phyloP scores from a whole-genome alignment of 2,329 filamentous ascomycete genomes.

The Coleophoma eucalyptorum region DNA sequence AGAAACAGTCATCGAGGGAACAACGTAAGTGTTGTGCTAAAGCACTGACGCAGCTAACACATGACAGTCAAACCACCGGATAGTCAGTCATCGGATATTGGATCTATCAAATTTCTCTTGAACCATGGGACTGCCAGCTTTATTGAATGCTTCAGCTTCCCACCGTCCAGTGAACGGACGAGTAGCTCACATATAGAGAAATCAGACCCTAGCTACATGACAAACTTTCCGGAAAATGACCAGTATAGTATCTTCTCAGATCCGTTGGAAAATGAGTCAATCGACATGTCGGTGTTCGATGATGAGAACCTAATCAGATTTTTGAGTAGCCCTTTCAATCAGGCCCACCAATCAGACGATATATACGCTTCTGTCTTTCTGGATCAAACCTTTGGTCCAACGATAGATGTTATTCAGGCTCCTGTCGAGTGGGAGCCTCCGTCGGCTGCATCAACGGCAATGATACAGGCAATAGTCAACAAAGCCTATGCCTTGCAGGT shows the following conservation, averaged over 20 bases:
- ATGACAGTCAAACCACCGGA: constrained; percentile 14
- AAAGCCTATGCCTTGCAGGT: constrained; percentile 33
- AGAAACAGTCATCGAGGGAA: constrained; percentile 9
- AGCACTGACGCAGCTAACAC: constrained; percentile 1
- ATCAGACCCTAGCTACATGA: constrained; percentile 18
- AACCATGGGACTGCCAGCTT: constrained; percentile 41
- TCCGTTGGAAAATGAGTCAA: constrained; percentile 11
- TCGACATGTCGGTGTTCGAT: constrained; percentile 15
- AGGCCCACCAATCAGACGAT: constrained; percentile 8
- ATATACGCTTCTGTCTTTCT: constrained; percentile 6
- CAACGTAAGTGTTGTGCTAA: constrained; percentile 9
- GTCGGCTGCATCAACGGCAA: constrained; percentile 30
- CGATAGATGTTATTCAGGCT: neutral
- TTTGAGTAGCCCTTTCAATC: constrained; percentile 12
- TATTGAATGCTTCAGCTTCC: constrained; percentile 38
- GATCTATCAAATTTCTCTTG: constrained; percentile 41
- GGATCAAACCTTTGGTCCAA: constrained; percentile 1
- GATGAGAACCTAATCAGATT: constrained; percentile 15
- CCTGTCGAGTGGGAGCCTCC: constrained; percentile 29
- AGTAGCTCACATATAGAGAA: constrained; percentile 32
- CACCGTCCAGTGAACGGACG: constrained; percentile 32
- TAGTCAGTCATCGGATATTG: constrained; percentile 33
- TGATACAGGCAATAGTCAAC: constrained; percentile 35
- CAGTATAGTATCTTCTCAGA: constrained; percentile 13
- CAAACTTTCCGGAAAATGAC: constrained; percentile 11